Evolutionary conservation across 1,284 basidiomycete species (phyloP).

Genomic region (Tilletia setariae): DNA sequence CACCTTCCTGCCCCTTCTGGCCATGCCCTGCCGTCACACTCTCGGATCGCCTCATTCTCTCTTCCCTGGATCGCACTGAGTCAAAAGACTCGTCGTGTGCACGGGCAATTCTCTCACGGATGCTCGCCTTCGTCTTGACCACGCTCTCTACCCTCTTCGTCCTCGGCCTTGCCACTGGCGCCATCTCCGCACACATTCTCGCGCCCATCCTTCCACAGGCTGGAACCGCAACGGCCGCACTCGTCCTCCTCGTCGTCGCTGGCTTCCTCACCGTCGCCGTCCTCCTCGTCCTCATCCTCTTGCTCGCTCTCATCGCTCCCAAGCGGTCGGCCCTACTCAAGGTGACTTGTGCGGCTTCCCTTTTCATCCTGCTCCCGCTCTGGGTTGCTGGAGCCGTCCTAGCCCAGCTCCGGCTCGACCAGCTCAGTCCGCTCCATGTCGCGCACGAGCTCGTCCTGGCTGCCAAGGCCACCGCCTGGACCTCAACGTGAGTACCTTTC

Average conservation of each 20-base stretch:
- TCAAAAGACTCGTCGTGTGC: no score
- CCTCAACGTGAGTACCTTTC: background rate
- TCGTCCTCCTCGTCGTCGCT: background rate
- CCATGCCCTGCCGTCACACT: no score
- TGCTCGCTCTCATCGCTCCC: background rate
- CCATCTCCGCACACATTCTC: background rate
- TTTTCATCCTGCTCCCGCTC: background rate
- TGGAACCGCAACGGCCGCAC: background rate
- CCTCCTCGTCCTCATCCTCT: background rate
- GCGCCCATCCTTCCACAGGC: background rate
- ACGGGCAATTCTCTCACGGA: no score
- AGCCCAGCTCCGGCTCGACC: background rate
- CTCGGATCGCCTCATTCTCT: no score
- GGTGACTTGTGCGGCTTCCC: background rate
- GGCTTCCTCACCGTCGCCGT: background rate
- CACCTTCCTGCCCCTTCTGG: no score
- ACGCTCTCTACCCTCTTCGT: background rate
- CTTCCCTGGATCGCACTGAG: no score
- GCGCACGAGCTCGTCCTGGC: background rate
- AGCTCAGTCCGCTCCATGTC: background rate
- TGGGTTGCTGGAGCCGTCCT: background rate
- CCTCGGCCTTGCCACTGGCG: background rate
- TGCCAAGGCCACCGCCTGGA: background rate
- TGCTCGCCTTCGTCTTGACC: no score
- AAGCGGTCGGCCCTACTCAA: background rate